These are phyloP conservation scores for Penicillium fuscoglaucum DNA, from an alignment of 2,329 filamentous ascomycete species.

Conservation along the genomic window DNA sequence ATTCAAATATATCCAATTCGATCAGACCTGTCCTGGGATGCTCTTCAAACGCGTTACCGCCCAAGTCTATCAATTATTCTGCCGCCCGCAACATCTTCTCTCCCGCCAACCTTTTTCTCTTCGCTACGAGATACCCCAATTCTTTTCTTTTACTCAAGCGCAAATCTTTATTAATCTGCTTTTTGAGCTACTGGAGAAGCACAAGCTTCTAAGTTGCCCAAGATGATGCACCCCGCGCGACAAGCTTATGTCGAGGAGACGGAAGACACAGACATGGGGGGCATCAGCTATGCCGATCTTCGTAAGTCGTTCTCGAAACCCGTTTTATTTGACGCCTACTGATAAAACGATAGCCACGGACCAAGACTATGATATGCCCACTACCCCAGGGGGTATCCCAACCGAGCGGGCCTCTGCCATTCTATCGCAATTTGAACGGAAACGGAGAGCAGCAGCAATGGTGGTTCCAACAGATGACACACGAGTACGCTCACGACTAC, in stretches of 20 bases:
- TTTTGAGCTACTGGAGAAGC: slow-evolving; percentile 10
- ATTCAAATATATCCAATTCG: background rate
- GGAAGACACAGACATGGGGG: slow-evolving; percentile 60
- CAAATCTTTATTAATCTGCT: background rate
- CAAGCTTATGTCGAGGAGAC: slow-evolving; percentile 92
- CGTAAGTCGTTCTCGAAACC: slow-evolving; percentile 51
- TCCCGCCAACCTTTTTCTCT: background rate
- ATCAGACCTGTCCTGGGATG: background rate
- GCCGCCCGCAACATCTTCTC: slow-evolving; percentile 19
- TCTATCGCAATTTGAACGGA: slow-evolving; percentile 84
- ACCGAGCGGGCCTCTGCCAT: slow-evolving; percentile 83
- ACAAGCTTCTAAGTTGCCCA: slow-evolving; percentile 23
- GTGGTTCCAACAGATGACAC: slow-evolving; percentile 92
- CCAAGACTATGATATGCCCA: slow-evolving; percentile 79
- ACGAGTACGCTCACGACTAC: slow-evolving; percentile 74
- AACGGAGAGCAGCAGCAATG: slow-evolving; percentile 82
- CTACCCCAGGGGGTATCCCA: slow-evolving; percentile 63
- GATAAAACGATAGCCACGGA: slow-evolving; percentile 59
- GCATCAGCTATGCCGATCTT: slow-evolving; percentile 63
- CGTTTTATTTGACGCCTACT: slow-evolving; percentile 2
- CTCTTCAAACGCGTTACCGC: background rate
- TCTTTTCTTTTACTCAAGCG: background rate
- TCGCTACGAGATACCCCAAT: background rate
- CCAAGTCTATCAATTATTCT: slow-evolving; percentile 26
- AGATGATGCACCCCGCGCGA: slow-evolving; percentile 78